Percentiles rank a stretch among this genome's conserved stretches.
These are phyloP conservation scores for Coemansia sp. DNA, from an alignment of 192 early-diverging fungal species.

Conservation along the genomic window DNA sequence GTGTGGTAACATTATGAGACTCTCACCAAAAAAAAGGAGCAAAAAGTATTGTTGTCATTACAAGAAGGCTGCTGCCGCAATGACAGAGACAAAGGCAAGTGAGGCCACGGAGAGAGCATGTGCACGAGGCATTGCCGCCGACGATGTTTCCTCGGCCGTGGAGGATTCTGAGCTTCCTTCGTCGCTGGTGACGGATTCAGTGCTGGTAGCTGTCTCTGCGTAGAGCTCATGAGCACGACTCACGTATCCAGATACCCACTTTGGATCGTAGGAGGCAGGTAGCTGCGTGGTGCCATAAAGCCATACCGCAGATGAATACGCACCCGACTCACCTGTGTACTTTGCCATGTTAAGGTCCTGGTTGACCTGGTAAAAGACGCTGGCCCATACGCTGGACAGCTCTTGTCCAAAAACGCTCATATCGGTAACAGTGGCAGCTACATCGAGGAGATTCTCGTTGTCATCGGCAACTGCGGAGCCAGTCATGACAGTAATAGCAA, in stretches of 20 bases:
- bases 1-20: neutral
- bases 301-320: conserved; percentile 23
- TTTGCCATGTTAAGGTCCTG: conserved; percentile 16
- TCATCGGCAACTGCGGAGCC: neutral
- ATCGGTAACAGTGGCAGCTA: conserved; percentile 26
- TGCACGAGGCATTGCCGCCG: neutral
- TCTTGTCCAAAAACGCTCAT: conserved; percentile 13
- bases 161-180: neutral
- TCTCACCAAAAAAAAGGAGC: neutral
- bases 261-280: conserved; percentile 17
- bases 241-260: conserved; percentile 25
- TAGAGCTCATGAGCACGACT: conserved; percentile 17
- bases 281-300: conserved; percentile 41
- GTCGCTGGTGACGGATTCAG: neutral
- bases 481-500: neutral
- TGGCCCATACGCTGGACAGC: conserved; percentile 25
- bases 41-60: neutral
- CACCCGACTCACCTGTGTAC: conserved; percentile 7
- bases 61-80: neutral
- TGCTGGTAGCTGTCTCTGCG: neutral
- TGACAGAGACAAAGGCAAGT: neutral
- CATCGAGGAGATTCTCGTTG: conserved; percentile 18
- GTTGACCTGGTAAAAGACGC: conserved; percentile 39
- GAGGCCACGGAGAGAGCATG: neutral
- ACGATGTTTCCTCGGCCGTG: neutral